Evolutionary conservation across 192 early-diverging fungal species (phyloP), one percentile per base, ranked within the genome.

Genomic region (Backusella australiensis): DNA sequence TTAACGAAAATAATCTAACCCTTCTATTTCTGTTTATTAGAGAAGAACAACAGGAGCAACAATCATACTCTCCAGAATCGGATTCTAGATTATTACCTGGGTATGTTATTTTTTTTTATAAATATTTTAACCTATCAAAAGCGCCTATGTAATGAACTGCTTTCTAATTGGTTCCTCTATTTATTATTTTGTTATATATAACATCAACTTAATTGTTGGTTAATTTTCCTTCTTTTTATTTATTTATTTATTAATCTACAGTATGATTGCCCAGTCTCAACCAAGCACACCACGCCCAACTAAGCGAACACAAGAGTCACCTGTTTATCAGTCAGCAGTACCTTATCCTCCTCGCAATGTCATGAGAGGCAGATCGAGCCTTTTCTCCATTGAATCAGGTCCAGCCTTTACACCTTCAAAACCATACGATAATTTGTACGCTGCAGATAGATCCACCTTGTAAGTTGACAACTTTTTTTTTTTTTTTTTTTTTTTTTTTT

Each of bases 281-380:
- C 77, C 77, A 34, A 73, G 77, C 6, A 78, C 77, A 36, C 77
- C 77, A 41, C 77, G 73, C 52, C 77, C 77, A 38, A 53, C 56
- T 41, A 63, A 66, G 39, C 26, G 49, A 68, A 35, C 19, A 41
- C 23, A 68, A 74, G 59, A 66, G 21, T 63, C 69, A 39, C 36
- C 34, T 36, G 46, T 73, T 38, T 67, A 67, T 66, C 72, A 63
- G 32, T 5, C 56, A 65, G 46, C 46, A 53, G 53, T 34, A 15
- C 49, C 29, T 15, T 53, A 23, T 59, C 65, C 32, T 67, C 35
- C 34, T 56, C 23, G 46, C 21, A 67, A 67, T 26, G 44, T 34
- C 29, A n/a, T 72, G 34, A 39, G 44, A 74, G 35, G 67, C 34
- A 69, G 67, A 73, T 53, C 67, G 5, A 49, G 23, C 36, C 67